Conservation (phyloP, 345 rosid genomes). For the Lumnitzera littorea region DNA sequence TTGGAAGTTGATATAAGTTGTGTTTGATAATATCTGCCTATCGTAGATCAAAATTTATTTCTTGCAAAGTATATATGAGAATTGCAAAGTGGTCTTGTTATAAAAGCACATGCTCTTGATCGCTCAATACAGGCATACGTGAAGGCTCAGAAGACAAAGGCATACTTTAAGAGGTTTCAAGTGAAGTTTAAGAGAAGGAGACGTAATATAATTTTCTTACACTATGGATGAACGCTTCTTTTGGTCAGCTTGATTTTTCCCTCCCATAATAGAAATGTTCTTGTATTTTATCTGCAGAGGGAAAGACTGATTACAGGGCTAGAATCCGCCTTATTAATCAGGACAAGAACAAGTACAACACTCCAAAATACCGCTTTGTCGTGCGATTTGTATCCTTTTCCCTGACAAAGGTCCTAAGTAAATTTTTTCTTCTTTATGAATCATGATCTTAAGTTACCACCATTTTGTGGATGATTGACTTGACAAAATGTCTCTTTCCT, state of each 20-base stretch:
- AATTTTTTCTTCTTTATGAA: background rate
- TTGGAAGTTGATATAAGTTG: too few relatives aligned
- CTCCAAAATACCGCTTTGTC: constrained; percentile 72
- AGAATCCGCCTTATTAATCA: constrained; percentile 77
- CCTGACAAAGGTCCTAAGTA: background rate
- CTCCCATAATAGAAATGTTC: background rate
- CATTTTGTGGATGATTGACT: too few relatives aligned
- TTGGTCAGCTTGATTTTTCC: background rate
- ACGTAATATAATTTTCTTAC: constrained; percentile 21
- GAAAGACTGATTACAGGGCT: constrained; percentile 86
- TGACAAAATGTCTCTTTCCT: too few relatives aligned
- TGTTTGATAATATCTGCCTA: too few relatives aligned
- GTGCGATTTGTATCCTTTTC: constrained; percentile 64
- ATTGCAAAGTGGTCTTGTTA: too few relatives aligned
- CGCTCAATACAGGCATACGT: constrained; percentile 34
- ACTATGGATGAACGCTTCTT: background rate
- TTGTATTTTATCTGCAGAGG: constrained; percentile 28
- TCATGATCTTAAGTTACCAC: too few relatives aligned
- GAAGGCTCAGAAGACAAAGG: constrained; percentile 49
- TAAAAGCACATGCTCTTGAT: background rate
- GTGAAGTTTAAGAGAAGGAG: constrained; percentile 72
- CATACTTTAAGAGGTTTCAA: constrained; percentile 71
- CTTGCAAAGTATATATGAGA: too few relatives aligned
- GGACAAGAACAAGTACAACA: constrained; percentile 80
- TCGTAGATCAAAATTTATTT: too few relatives aligned